phyloP scores from a whole-genome alignment of 1,139 yeast species.

The Kluyveromyces sp. region DNA sequence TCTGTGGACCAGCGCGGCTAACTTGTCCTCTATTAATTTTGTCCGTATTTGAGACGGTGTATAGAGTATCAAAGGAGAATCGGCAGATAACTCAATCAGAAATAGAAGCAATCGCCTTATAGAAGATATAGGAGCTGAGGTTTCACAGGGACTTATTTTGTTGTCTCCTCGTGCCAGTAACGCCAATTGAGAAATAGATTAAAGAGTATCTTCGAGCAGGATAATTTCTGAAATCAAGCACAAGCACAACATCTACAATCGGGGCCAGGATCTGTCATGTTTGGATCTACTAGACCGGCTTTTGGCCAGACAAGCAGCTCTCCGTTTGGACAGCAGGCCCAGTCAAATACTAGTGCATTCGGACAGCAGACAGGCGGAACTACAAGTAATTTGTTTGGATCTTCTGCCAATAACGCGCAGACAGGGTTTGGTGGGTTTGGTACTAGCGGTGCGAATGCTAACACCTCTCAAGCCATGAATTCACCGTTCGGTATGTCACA shows the following conservation, averaged over 20 bases:
- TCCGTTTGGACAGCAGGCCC: slow-evolving; percentile 35
- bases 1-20: not conserved
- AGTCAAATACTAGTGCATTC: slow-evolving; percentile 21
- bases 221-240: not conserved
- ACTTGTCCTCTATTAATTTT: too few species aligned
- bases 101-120: not conserved
- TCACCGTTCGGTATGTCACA: slow-evolving; percentile 33
- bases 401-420: slow-evolving; percentile 24
- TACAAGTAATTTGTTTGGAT: slow-evolving; percentile 11
- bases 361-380: slow-evolving; percentile 19
- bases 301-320: slow-evolving; percentile 35
- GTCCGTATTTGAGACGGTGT: too few species aligned
- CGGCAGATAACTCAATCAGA: not conserved
- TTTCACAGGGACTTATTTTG: not conserved
- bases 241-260: too few species aligned
- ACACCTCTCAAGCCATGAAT: slow-evolving; percentile 28
- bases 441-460: slow-evolving; percentile 28
- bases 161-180: not conserved
- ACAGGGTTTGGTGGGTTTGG: slow-evolving; percentile 66
- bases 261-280: slow-evolving; percentile 14
- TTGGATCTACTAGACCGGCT: slow-evolving; percentile 23
- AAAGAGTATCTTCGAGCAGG: not conserved
- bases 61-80: too few species aligned
- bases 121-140: not conserved
- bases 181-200: not conserved